phyloP scores from a whole-genome alignment of 164 flowering plant genomes.

The Kingdonia uniflora region DNA sequence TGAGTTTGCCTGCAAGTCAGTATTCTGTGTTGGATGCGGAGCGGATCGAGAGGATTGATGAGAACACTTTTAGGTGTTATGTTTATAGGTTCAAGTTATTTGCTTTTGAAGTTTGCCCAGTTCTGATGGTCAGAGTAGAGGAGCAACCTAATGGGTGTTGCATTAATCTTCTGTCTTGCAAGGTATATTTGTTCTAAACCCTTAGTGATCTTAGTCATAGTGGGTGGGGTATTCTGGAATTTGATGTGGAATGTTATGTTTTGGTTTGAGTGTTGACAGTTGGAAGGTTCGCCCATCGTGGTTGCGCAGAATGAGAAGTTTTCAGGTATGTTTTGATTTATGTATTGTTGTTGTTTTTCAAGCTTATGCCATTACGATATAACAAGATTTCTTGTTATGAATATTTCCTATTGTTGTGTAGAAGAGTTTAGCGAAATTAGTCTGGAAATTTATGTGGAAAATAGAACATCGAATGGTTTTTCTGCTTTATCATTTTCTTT shows the following conservation, averaged over 20 bases:
- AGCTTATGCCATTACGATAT: too few relatives aligned
- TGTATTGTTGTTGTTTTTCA: too few relatives aligned
- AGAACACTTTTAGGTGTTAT: slow-evolving; percentile 72
- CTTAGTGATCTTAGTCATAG: neutral
- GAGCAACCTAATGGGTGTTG: slow-evolving; percentile 75
- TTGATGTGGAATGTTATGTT: neutral
- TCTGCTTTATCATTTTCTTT: too few relatives aligned
- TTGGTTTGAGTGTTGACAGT: slow-evolving; percentile 28
- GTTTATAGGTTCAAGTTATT: slow-evolving; percentile 74
- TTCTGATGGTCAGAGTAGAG: slow-evolving; percentile 21
- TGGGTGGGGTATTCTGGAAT: neutral
- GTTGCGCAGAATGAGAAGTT: slow-evolving; percentile 90
- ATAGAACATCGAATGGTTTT: too few relatives aligned
- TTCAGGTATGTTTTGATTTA: slow-evolving; percentile 40
- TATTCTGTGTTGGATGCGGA: slow-evolving; percentile 92
- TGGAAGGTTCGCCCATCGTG: slow-evolving; percentile 88
- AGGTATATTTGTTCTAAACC: slow-evolving; percentile 29
- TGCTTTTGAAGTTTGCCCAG: slow-evolving; percentile 85
- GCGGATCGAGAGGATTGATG: slow-evolving; percentile 87
- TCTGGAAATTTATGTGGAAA: too few relatives aligned
- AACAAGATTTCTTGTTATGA: too few relatives aligned
- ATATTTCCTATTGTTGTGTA: too few relatives aligned
- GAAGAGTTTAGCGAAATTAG: too few relatives aligned
- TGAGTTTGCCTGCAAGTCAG: slow-evolving; percentile 94
- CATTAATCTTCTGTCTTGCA: slow-evolving; percentile 80